Conservation (phyloP, 306 rosid species). For the Myrica gale region DNA sequence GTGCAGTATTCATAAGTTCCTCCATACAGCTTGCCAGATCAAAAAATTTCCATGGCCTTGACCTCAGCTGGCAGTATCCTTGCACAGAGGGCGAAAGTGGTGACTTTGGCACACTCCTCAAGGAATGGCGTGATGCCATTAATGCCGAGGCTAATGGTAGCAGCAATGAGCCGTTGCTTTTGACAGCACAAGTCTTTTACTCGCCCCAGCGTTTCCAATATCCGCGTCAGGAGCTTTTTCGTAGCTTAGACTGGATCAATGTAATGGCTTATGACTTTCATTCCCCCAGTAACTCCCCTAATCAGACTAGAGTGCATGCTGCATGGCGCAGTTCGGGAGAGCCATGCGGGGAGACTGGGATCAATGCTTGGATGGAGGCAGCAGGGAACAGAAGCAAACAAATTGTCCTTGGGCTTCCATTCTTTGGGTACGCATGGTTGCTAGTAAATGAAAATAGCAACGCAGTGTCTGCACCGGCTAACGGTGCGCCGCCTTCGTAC, state of each 20-base stretch:
- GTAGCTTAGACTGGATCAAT: conserved; percentile 42
- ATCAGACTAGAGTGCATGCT: no score
- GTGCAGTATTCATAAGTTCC: conserved; percentile 34
- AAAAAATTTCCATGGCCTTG: conserved; percentile 36
- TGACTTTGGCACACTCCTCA: conserved; percentile 35
- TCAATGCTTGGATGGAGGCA: no score
- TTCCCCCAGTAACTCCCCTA: conserved; percentile 30
- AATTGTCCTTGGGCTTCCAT: no score
- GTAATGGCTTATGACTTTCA: conserved; percentile 44
- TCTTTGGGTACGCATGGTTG: no score
- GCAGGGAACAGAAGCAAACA: no score
- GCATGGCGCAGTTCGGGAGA: no score
- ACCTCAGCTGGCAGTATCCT: conserved; percentile 40
- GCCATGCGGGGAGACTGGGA: no score
- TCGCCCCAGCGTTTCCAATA: conserved; percentile 18
- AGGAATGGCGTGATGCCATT: conserved; percentile 36
- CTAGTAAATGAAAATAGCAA: no score
- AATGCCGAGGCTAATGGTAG: conserved; percentile 20
- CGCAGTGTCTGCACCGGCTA: no score
- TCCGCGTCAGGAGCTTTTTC: conserved; percentile 18
- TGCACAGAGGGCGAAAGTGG: conserved; percentile 25
- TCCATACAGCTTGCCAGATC: conserved; percentile 31
- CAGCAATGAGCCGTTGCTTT: conserved; percentile 11
- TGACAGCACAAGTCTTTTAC: conserved; percentile 34
- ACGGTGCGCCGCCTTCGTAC: no score